A percentile compares a stretch with the other conserved stretches of the same genome.
phyloP scores from a whole-genome alignment of 1,139 yeast species.

The Sugiyamaella pinicola region DNA sequence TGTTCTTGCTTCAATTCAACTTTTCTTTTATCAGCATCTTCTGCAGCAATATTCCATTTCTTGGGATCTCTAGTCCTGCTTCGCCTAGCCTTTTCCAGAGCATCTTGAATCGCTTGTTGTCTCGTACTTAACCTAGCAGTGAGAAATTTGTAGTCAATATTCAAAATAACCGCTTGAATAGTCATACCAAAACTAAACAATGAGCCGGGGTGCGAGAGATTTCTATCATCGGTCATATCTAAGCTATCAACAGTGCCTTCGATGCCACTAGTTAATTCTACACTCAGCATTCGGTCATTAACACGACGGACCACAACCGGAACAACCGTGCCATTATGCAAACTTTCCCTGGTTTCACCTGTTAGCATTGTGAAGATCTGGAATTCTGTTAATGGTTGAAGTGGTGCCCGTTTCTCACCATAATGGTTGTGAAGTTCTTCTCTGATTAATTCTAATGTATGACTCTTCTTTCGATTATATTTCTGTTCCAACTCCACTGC shows the following conservation, averaged over 20 bases:
- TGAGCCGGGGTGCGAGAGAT: slow-evolving; percentile 48
- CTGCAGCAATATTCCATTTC: slow-evolving; percentile 85
- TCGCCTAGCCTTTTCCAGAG: slow-evolving; percentile 45
- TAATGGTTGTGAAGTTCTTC: slow-evolving; percentile 85
- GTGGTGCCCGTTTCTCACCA: slow-evolving; percentile 77
- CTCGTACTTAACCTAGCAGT: slow-evolving; percentile 72
- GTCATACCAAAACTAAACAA: slow-evolving; percentile 72
- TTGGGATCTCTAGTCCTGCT: slow-evolving; percentile 49
- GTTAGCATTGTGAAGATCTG: slow-evolving; percentile 89
- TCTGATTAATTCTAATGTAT: slow-evolving; percentile 82
- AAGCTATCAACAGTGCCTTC: slow-evolving; percentile 70
- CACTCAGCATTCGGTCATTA: slow-evolving; percentile 53
- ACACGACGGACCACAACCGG: slow-evolving; percentile 70
- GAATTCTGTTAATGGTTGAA: slow-evolving; percentile 63
- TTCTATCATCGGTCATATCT: slow-evolving; percentile 60
- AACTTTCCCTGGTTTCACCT: slow-evolving; percentile 74
- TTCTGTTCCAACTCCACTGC: slow-evolving; percentile 87
- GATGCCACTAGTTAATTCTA: slow-evolving; percentile 73
- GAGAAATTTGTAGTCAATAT: slow-evolving; percentile 70
- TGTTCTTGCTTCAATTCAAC: slow-evolving; percentile 54
- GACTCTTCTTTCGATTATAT: slow-evolving; percentile 75
- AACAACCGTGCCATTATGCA: slow-evolving; percentile 70
- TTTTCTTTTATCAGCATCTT: slow-evolving; percentile 58
- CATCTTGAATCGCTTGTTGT: slow-evolving; percentile 64
- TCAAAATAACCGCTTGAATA: slow-evolving; percentile 75